These are phyloP conservation scores for Chaetomiaceae sp. DNA, from an alignment of 2,329 filamentous ascomycete genomes.

Conservation along the genomic window DNA sequence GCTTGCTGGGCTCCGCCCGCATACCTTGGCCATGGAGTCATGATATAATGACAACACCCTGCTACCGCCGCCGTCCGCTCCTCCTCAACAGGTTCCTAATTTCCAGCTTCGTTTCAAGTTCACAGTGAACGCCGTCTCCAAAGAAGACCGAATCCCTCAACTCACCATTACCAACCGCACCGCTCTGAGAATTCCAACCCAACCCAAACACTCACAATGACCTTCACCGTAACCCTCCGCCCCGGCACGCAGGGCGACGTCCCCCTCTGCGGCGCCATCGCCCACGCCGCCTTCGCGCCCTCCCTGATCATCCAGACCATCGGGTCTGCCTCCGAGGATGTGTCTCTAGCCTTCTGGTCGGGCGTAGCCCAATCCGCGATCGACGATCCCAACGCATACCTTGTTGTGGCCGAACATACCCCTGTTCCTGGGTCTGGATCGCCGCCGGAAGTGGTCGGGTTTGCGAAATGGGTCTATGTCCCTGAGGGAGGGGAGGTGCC, in stretches of 20 bases:
- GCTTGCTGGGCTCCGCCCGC: too few relatives aligned
- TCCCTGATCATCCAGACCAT: conserved; percentile 36
- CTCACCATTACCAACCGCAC: too few relatives aligned
- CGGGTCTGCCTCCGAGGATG: conserved; percentile 32
- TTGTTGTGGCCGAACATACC: conserved; percentile 38
- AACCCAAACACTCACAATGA: not conserved
- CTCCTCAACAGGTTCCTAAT: too few relatives aligned
- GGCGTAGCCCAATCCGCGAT: conserved; percentile 37
- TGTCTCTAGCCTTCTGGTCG: conserved; percentile 35
- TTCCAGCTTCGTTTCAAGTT: too few relatives aligned
- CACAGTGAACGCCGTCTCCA: too few relatives aligned
- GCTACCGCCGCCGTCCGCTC: too few relatives aligned
- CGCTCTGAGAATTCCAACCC: not conserved
- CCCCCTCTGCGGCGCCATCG: conserved; percentile 38
- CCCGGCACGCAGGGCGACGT: conserved; percentile 39
- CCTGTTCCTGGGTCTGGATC: too few relatives aligned
- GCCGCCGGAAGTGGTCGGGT: not conserved
- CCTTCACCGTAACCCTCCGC: conserved; percentile 34
- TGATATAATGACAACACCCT: too few relatives aligned
- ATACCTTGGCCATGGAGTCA: too few relatives aligned
- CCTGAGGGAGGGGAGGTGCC: not conserved
- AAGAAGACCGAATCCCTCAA: not conserved
- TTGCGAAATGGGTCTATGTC: not conserved
- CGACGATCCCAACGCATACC: conserved; percentile 34
- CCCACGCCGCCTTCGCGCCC: conserved; percentile 42